Base-by-base conservation (phyloP, 192 early-diverging fungal genomes). In the Umbelopsis isabellina region DNA sequence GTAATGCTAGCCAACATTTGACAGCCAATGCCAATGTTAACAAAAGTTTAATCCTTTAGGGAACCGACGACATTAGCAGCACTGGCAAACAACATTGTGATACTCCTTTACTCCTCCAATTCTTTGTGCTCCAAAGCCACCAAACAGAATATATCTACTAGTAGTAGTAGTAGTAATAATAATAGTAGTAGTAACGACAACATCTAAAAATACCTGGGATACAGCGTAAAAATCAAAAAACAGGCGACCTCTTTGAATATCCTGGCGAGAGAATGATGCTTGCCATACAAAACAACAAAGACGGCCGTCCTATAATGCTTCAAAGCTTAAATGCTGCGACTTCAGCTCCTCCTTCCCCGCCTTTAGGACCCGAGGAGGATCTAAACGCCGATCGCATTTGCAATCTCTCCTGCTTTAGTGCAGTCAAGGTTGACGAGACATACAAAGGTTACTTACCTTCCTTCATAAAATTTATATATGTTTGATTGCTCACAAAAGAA, bases 71-170 rank as follows among this genome's bases (percentile, higher is more conserved):
- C 55, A 61, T 61, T 66, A 73, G 70, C 68, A 78, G 76, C 76
- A 79, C 79, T 80, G 79, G 79, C 75, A 64, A 75, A 80, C 46
- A 68, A 50, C 46, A 64, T 67, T 44, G 69, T 80, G 30, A 80
- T 80, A 48, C 68, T 75, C 67, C 79, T 80, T 71, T 80, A 70
- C 49, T 72, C 79, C 48, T 80, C 79, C 48, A 76, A 68, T 68
- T 70, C 75, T 68, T 67, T 80, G 74, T 73, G 72, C 58, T 80
- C 79, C 41, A 80, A 80, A 53, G 79, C 71, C 68, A 76, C 74
- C 71, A 80, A 80, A 67, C 68, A 75, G 69, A 73, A 65, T 30
- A 41, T 65, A 53, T 35, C 45, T 67, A 79, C 47, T 75, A 75
- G 55, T 75, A 74, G 22, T 70, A 74, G 30, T 66, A 76, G 65